Conservation (phyloP, 768 basidiomycete genomes). For the Trametes sanguinea region DNA sequence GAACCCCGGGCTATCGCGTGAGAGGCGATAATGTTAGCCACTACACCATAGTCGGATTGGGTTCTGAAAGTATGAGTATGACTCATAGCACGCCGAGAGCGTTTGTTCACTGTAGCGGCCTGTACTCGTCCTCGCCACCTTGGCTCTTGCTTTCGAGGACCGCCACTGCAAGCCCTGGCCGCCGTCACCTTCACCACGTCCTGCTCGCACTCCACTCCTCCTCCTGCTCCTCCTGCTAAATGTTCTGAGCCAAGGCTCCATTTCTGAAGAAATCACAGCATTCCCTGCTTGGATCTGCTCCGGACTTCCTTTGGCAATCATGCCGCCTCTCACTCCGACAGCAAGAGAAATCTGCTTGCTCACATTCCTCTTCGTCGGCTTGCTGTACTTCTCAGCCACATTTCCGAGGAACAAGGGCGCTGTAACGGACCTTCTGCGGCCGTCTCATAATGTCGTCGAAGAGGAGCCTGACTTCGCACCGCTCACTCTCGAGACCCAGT, state of each 20-base stretch:
- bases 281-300: not conserved
- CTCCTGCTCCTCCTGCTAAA: too few relatives aligned
- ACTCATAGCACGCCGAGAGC: too few relatives aligned
- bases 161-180: too few relatives aligned
- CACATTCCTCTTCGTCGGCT: conserved; percentile 29
- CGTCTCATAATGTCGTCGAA: conserved; percentile 8
- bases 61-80: too few relatives aligned
- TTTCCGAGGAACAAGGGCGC: conserved; percentile 13
- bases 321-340: conserved; percentile 34
- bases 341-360: conserved; percentile 34
- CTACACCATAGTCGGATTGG: conserved; percentile 15
- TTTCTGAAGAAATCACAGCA: not conserved
- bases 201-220: too few relatives aligned
- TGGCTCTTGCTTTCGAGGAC: too few relatives aligned
- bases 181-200: too few relatives aligned
- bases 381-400: conserved; percentile 25
- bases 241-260: not conserved
- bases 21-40: conserved; percentile 21
- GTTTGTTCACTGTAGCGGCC: too few relatives aligned
- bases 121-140: too few relatives aligned
- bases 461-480: conserved; percentile 12
- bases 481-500: conserved; percentile 30
- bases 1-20: conserved; percentile 22
- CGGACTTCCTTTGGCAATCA: conserved; percentile 10
- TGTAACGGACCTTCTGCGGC: conserved; percentile 2